A percentile compares a stretch with the other conserved stretches of the same genome.
phyloP scores from a whole-genome alignment of 805 yeast species.

The Danielia reshetovae region DNA sequence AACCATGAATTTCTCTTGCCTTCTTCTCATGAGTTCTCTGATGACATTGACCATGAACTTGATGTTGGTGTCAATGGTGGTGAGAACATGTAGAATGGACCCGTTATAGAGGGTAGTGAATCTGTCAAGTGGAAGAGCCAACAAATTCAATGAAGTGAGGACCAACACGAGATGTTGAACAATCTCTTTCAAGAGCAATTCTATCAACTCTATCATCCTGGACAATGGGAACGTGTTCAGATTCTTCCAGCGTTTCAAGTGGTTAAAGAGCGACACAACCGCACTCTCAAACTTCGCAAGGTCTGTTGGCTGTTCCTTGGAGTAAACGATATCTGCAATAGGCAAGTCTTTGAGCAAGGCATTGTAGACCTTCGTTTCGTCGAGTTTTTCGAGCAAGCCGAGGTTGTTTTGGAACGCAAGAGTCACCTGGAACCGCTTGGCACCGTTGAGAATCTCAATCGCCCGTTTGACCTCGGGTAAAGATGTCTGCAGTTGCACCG shows the following conservation, averaged over 20 bases:
- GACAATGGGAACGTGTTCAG: conserved; percentile 55
- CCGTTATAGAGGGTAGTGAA: conserved; percentile 29
- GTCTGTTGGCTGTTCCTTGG: conserved; percentile 20
- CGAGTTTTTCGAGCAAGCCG: conserved; percentile 54
- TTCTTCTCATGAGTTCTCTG: conserved; percentile 70
- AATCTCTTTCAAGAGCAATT: conserved; percentile 58
- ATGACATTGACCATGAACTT: conserved; percentile 63
- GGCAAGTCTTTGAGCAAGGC: conserved; percentile 70
- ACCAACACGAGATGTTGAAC: conserved; percentile 40
- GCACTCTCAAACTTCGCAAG: conserved; percentile 44
- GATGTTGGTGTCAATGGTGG: conserved; percentile 54
- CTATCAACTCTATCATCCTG: conserved; percentile 63
- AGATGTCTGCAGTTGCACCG: conserved; percentile 56
- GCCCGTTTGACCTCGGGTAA: conserved; percentile 53
- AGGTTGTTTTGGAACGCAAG: conserved; percentile 70
- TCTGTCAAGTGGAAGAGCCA: conserved; percentile 38
- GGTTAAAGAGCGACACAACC: conserved; percentile 48
- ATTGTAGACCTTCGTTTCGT: conserved; percentile 51
- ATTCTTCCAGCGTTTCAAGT: conserved; percentile 59
- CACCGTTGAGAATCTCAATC: conserved; percentile 55
- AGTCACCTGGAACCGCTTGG: conserved; percentile 78
- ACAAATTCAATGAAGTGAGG: conserved; percentile 35
- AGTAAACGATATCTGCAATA: conserved; percentile 44
- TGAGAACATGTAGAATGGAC: conserved; percentile 31
- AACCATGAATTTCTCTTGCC: conserved; percentile 66